Evolutionary conservation across 2,329 filamentous ascomycete genomes (phyloP).

Genomic region (Cercospora zeina): DNA sequence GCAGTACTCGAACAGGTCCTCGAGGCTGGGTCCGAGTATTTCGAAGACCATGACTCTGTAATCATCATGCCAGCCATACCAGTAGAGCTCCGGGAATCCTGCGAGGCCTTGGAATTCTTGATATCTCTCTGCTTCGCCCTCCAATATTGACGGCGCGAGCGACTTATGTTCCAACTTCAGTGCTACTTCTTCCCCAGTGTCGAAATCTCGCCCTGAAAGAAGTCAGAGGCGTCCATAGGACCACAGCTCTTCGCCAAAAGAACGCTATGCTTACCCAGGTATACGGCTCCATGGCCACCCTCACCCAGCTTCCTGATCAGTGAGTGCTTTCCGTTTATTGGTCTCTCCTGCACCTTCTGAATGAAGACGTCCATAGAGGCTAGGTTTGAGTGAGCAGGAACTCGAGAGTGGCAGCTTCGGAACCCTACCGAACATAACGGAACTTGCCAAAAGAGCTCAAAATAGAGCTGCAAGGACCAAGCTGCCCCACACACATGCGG

Average conservation of each 20-base stretch:
- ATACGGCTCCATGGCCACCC: conserved; percentile 13
- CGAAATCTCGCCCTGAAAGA: conserved; percentile 5
- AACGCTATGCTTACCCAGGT: conserved; percentile 7
- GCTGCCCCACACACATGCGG: too few species aligned
- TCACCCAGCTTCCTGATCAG: conserved; percentile 16
- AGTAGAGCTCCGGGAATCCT: conserved; percentile 27
- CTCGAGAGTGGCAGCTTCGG: too few species aligned
- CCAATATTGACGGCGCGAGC: conserved; percentile 11
- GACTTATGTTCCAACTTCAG: conserved; percentile 17
- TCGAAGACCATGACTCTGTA: conserved; percentile 32
- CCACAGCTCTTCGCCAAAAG: too few species aligned
- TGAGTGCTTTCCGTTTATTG: conserved; percentile 5
- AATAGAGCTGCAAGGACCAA: too few species aligned
- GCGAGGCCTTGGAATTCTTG: conserved; percentile 18
- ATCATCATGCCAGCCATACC: conserved; percentile 30
- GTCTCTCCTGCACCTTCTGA: neutral
- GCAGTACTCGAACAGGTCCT: conserved; percentile 30
- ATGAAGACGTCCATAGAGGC: neutral
- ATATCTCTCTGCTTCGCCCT: conserved; percentile 27
- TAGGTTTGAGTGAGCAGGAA: too few species aligned
- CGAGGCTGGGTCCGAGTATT: conserved; percentile 31
- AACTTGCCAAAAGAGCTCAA: too few species aligned
- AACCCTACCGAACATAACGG: too few species aligned
- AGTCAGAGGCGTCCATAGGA: too few species aligned
- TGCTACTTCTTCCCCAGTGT: conserved; percentile 11